These are phyloP conservation scores for Chaetomidium leptoderma DNA, from an alignment of 495 filamentous ascomycete species.

Conservation along the genomic window DNA sequence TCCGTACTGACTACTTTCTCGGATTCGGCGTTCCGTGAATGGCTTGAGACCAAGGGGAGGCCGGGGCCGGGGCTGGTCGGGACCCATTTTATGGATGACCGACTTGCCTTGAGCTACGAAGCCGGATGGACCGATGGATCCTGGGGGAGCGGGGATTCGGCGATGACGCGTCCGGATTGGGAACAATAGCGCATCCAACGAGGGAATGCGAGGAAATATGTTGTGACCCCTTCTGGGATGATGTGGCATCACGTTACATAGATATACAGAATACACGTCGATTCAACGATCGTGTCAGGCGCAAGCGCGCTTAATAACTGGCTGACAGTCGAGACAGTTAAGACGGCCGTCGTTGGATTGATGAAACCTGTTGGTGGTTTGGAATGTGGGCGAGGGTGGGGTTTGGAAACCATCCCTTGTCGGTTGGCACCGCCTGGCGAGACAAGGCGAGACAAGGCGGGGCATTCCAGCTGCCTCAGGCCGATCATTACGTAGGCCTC, in stretches of 20 bases:
- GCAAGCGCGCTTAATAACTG: too few relatives aligned
- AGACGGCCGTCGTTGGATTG: not conserved
- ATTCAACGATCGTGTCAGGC: not conserved
- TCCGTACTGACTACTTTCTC: too few relatives aligned
- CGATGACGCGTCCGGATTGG: not conserved
- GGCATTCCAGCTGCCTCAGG: not conserved
- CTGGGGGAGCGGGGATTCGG: too few relatives aligned
- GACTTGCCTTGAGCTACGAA: too few relatives aligned
- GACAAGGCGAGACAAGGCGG: too few relatives aligned
- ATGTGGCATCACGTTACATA: too few relatives aligned
- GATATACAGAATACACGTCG: too few relatives aligned
- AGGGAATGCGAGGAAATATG: not conserved
- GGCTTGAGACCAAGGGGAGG: not conserved
- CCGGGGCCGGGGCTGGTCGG: not conserved
- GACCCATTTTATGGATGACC: not conserved
- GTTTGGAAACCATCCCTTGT: not conserved
- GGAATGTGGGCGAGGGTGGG: not conserved
- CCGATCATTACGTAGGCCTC: constrained; percentile 7
- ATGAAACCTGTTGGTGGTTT: constrained; percentile 6
- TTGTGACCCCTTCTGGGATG: too few relatives aligned
- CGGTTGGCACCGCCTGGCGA: not conserved
- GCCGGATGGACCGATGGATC: too few relatives aligned
- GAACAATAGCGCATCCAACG: not conserved
- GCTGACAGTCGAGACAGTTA: too few relatives aligned
- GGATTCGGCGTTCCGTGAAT: not conserved